Percentiles rank a stretch among this genome's conserved stretches.
Conservation (phyloP, 2,329 filamentous ascomycete genomes). For the Cercospora zeae-maydis region DNA sequence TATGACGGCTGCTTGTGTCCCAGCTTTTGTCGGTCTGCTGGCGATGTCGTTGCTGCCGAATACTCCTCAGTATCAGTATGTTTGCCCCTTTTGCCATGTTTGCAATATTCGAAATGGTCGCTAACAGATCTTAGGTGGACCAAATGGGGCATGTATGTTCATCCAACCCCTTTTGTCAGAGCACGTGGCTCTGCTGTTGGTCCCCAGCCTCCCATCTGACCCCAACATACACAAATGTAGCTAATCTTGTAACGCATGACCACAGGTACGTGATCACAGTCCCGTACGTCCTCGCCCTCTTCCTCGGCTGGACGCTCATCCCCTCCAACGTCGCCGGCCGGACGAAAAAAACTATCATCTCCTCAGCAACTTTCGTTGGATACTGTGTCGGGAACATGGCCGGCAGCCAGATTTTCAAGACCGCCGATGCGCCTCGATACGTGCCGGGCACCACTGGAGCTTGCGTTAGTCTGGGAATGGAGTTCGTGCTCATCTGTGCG, state of each 20-base stretch:
- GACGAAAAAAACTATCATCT: conserved; percentile 48
- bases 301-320: conserved; percentile 39
- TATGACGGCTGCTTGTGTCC: conserved; percentile 34
- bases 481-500: conserved; percentile 37
- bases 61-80: conserved; percentile 26
- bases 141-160: conserved; percentile 32
- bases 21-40: conserved; percentile 38
- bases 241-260: neutral
- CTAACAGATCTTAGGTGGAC: conserved; percentile 28
- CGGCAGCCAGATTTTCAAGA: conserved; percentile 47
- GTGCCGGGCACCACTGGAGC: conserved; percentile 44
- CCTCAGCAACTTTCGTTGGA: conserved; percentile 46
- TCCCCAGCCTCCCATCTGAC: no score
- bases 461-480: conserved; percentile 35
- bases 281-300: conserved; percentile 34
- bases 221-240: neutral
- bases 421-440: conserved; percentile 45
- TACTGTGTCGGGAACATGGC: conserved; percentile 51
- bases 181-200: no score
- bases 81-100: neutral
- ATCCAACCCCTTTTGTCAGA: neutral
- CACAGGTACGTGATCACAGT: conserved; percentile 36
- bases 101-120: neutral
- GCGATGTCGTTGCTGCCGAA: conserved; percentile 38
- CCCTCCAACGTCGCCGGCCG: conserved; percentile 48